Evolutionary conservation across 805 yeast species (phyloP).

Genomic region (Pichia insulana): DNA sequence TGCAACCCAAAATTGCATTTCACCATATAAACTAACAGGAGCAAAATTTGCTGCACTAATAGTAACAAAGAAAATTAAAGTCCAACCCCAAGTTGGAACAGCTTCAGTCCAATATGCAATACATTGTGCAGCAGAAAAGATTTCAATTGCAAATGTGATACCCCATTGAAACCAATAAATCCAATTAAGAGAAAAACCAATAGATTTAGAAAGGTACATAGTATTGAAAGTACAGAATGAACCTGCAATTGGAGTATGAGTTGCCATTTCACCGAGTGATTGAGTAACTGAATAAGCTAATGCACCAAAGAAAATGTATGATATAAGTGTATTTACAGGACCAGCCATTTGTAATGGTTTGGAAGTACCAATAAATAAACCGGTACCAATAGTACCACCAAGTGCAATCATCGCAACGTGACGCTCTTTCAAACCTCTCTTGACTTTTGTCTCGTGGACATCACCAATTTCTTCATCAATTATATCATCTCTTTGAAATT

Average conservation of each 20-base stretch:
- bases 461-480: constrained; percentile 26
- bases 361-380: constrained; percentile 65
- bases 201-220: constrained; percentile 45
- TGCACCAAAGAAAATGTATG: constrained; percentile 45
- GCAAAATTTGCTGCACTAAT: constrained; percentile 42
- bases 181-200: constrained; percentile 54
- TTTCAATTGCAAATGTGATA: constrained; percentile 39
- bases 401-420: constrained; percentile 72
- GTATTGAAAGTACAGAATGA: constrained; percentile 48
- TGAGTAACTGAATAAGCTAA: constrained; percentile 52
- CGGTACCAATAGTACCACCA: constrained; percentile 76
- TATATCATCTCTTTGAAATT: constrained; percentile 16
- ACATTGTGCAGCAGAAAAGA: constrained; percentile 43
- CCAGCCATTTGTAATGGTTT: constrained; percentile 51
- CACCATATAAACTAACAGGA: constrained; percentile 58
- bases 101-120: constrained; percentile 36
- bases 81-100: constrained; percentile 43
- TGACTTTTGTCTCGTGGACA: constrained; percentile 42
- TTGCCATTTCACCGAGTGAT: constrained; percentile 53
- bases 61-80: constrained; percentile 40
- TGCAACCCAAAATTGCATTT: constrained; percentile 50
- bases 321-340: constrained; percentile 56
- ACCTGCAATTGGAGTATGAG: constrained; percentile 49
- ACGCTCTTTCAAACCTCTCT: constrained; percentile 44
- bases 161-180: constrained; percentile 44